Percentiles rank a stretch among this genome's conserved stretches.
Evolutionary conservation across 176 grass and related monocot species (phyloP).

Genomic region (Stipa capillata): DNA sequence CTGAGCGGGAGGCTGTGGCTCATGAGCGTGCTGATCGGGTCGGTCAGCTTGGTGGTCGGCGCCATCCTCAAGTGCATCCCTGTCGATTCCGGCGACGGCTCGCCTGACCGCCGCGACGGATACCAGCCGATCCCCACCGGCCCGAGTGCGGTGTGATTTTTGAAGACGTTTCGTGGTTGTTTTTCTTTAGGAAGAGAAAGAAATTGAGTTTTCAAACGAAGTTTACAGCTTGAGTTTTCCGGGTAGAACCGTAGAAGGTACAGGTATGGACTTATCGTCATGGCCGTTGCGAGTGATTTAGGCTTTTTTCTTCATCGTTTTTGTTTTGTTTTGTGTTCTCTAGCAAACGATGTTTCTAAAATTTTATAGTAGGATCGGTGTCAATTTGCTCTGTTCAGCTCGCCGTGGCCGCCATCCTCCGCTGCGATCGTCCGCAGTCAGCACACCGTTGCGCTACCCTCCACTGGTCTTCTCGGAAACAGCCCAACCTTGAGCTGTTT

Average conservation of each 20-base stretch:
- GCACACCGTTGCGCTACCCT: no score
- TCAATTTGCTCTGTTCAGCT: no score
- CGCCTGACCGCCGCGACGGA: slow-evolving; percentile 14
- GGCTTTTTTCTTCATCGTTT: background rate
- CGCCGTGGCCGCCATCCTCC: no score
- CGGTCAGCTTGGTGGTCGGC: slow-evolving; percentile 49
- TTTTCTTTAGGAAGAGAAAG: background rate
- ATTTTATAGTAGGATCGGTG: background rate
- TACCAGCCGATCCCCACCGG: slow-evolving; percentile 67
- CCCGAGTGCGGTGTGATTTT: slow-evolving; percentile 49
- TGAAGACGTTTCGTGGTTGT: background rate
- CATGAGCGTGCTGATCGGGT: slow-evolving; percentile 54
- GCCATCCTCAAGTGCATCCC: slow-evolving; percentile 71
- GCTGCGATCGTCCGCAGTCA: no score
- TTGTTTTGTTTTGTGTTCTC: background rate
- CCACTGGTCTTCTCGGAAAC: no score
- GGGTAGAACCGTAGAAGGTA: background rate
- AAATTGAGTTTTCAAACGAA: background rate
- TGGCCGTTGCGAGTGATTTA: background rate
- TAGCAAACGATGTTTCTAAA: background rate
- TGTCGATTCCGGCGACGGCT: slow-evolving; percentile 1
- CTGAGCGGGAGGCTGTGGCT: slow-evolving; percentile 57
- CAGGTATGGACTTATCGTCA: background rate
- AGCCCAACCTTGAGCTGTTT: no score
- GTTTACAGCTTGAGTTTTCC: background rate